Conservation (phyloP, 169 alveolate genomes). For the Plasmodium cynomolgi region DNA sequence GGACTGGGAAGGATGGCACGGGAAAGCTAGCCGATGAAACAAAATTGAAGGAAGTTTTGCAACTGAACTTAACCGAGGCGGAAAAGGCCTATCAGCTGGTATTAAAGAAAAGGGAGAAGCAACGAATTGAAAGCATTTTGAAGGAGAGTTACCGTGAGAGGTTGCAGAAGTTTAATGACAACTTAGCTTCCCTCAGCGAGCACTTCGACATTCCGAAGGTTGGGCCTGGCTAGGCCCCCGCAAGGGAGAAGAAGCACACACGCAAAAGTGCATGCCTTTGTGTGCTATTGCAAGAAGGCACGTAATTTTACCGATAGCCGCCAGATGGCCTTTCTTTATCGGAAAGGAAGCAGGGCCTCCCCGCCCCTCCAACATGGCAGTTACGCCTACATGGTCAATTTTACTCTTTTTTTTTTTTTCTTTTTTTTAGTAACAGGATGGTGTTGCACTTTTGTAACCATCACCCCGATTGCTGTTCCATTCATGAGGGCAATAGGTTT, state of each 20-base stretch:
- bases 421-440: background rate
- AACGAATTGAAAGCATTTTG: constrained; percentile 83
- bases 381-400: background rate
- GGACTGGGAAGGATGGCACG: constrained; percentile 4
- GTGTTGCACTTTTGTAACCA: background rate
- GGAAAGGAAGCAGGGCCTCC: background rate
- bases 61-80: constrained; percentile 76
- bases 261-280: background rate
- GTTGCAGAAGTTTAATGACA: constrained; percentile 88
- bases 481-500: background rate
- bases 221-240: constrained; percentile 89
- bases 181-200: constrained; percentile 88
- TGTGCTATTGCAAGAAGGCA: background rate
- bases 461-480: background rate
- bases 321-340: background rate
- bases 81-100: constrained; percentile 87
- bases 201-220: constrained; percentile 93
- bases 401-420: too few species aligned
- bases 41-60: constrained; percentile 43
- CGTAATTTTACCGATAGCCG: background rate
- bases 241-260: background rate
- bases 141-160: constrained; percentile 89
- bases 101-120: constrained; percentile 83
- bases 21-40: constrained; percentile 8
- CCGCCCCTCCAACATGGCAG: background rate